Base-by-base conservation (phyloP, 2,329 filamentous ascomycete genomes). In the Paraconiothyrium sp. region DNA sequence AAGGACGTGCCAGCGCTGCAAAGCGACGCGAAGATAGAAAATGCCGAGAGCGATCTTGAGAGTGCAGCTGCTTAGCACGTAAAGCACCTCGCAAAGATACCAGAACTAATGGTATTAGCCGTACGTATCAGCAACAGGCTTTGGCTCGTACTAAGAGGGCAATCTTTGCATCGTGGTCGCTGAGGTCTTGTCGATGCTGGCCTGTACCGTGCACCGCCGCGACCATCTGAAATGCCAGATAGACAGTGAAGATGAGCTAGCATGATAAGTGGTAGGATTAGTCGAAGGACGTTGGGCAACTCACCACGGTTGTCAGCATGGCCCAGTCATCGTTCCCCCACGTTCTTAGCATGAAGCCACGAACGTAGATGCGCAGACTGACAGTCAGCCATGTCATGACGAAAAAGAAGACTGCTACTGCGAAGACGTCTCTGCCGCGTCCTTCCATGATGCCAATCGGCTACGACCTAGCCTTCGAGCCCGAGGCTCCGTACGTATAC, bases 31-130 rank as follows among this genome's bases (percentile, higher is more conserved):
- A 14, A 86, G 80, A 47, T 87, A 80, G 61, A 86, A 85, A n/a
- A 85, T 75, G 5, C 73, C 83, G 55, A 87, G 83, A 1, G 84
- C 82, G 41, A 85, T 77, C 61, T 85, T 86, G 49, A 84, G 78
- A 13, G 83, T 69, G 43, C 81, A 78, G 24, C 80, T 84, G 5
- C 80, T 78, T 58, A 84, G 71, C 8, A 83, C 80, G 69, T 87
- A 88, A 63, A 82, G 81, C n/a, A 84, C 74, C 67, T 87, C 85
- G 65, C 84, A 84, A n/a, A 87, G 79, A 76, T 83, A 87, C 84
- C 84, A 87, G 66, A 76, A 80, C 79, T 81, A 54, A 10, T 10
- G 35, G 2, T 9, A 66, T 74, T n/a, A 76, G 63, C 11, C 60
- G 32, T 35, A 50, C 35, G 30, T 1, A 11, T 4, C 20, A 9